Evolutionary conservation across 2,329 filamentous ascomycete species (phyloP).

Genomic region (Aspergillus sp.): DNA sequence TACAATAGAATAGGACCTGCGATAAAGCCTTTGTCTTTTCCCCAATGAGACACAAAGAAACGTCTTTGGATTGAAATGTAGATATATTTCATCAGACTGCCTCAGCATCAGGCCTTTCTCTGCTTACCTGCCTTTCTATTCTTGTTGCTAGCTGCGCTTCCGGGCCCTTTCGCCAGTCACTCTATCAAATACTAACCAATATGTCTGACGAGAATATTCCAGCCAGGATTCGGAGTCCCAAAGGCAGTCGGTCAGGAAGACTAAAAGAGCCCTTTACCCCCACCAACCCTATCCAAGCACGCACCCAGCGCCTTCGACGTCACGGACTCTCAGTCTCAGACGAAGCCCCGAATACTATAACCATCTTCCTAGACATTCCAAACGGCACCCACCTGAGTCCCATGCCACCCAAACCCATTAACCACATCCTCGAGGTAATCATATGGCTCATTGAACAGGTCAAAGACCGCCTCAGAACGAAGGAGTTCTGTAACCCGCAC

Average conservation of each 20-base stretch:
- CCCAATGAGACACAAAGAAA: neutral
- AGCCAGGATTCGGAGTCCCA: neutral
- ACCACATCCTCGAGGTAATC: neutral
- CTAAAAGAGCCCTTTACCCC: neutral
- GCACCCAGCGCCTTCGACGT: neutral
- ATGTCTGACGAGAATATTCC: too few relatives aligned
- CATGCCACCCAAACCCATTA: neutral
- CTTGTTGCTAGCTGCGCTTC: too few relatives aligned
- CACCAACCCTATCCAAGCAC: neutral
- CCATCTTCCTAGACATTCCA: neutral
- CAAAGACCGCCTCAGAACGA: neutral
- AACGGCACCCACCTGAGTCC: too few relatives aligned
- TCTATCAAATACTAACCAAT: too few relatives aligned
- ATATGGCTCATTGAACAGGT: neutral
- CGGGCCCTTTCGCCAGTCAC: too few relatives aligned
- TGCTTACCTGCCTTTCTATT: too few relatives aligned
- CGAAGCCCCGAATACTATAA: neutral
- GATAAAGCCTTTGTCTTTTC: neutral
- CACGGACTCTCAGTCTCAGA: neutral
- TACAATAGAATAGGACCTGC: neutral
- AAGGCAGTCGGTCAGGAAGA: neutral
- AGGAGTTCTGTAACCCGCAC: neutral
- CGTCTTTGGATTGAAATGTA: neutral
- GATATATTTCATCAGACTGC: neutral
- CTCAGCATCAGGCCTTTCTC: too few relatives aligned